phyloP scores from a whole-genome alignment of 164 flowering plant species.

The Cinnamomum micranthum region DNA sequence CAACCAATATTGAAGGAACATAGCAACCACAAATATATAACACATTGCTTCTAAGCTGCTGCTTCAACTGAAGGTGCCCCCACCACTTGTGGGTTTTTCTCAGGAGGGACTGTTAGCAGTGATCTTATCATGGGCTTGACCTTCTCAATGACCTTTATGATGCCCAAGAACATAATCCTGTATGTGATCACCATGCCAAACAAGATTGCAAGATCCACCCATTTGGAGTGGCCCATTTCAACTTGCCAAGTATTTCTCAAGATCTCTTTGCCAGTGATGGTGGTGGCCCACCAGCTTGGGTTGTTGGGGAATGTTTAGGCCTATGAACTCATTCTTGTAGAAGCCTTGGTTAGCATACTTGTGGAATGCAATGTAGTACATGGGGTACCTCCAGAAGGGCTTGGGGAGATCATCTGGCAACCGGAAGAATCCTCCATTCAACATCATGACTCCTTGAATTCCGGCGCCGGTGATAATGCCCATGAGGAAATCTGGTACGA shows the following conservation, averaged over 20 bases:
- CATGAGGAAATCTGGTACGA: constrained; percentile 63
- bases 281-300: constrained; percentile 18
- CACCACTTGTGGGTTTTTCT: neutral
- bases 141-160: constrained; percentile 40
- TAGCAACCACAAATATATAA: too few species aligned
- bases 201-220: constrained; percentile 47
- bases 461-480: constrained; percentile 63
- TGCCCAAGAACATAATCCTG: constrained; percentile 33
- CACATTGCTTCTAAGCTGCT: neutral
- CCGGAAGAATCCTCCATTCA: constrained; percentile 52
- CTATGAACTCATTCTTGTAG: constrained; percentile 52
- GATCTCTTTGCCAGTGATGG: constrained; percentile 28
- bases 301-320: constrained; percentile 26
- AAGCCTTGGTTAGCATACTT: constrained; percentile 47
- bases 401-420: constrained; percentile 53
- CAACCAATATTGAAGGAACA: too few species aligned
- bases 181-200: constrained; percentile 49
- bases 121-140: constrained; percentile 28
- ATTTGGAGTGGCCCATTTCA: constrained; percentile 42
- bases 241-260: constrained; percentile 37
- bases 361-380: constrained; percentile 49
- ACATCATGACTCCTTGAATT: constrained; percentile 53
- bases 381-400: constrained; percentile 57
- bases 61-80: neutral
- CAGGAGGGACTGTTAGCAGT: constrained; percentile 6